Base-by-base conservation (phyloP, 257 asterid genomes). In the Scutellaria barbata region DNA sequence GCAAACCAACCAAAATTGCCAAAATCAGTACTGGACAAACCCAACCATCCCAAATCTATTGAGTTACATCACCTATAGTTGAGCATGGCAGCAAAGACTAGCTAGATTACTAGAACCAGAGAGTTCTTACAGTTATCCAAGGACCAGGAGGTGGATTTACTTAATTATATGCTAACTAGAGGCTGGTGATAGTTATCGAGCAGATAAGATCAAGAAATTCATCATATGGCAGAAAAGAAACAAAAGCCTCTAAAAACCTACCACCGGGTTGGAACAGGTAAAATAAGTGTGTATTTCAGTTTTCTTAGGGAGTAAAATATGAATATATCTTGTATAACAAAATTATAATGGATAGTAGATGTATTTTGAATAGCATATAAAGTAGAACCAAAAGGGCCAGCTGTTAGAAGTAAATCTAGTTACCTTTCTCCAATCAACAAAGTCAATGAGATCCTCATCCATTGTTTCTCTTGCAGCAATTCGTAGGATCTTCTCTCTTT, bases 401-500 rank as follows among this genome's bases (percentile, higher is more conserved):
- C 66, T 56, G 58, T 45, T 58, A 20, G 63, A 76, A 75, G 64
- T 56, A 60, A 45, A 50, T 68, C 33, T 12, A 41, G 41, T 67
- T 80, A 95, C 99, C 99, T 86, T 92, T 84, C 79, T 79, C 99
- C 99, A 95, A 59, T 95, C 95, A 18, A 91, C 96, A 73, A 82
- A 85, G 74, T 85, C 92, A 77, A 89, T 80, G 69, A 95, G 88
- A 48, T 95, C 92, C 84, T 80, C 87, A 71, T 95, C 99, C 97
- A 95, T 95, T 37, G 93, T 88, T 85, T 87, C 93, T 78, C 84
- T 87, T 20, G 98, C 98, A 78, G 96, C 86, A 77, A 75, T 54
- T 18, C 35, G 81, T 40, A 95, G 86, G 63, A 95, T 92, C 80
- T 81, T 85, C 79, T 95, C 98, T 80, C 98, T 85, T 84, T 95